phyloP scores from a whole-genome alignment of 2,329 filamentous ascomycete species.

The Aspergillus pseudoterreus region DNA sequence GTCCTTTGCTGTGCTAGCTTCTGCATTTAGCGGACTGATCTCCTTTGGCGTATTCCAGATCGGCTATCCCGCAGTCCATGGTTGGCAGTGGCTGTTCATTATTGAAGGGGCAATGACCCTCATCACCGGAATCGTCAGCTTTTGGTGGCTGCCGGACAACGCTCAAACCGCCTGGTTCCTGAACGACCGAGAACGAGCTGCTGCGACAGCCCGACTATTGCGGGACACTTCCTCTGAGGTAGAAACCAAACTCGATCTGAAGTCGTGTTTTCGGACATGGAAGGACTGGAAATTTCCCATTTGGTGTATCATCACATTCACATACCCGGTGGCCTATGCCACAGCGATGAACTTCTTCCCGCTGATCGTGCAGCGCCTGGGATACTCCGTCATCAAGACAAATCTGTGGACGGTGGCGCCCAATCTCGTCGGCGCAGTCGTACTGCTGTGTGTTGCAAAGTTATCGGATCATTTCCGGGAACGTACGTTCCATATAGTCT shows the following conservation, averaged over 20 bases:
- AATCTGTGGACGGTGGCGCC: conserved; percentile 50
- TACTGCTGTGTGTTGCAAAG: conserved; percentile 44
- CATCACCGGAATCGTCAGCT: conserved; percentile 22
- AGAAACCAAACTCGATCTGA: conserved; percentile 36
- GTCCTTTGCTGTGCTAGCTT: conserved; percentile 39
- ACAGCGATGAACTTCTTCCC: conserved; percentile 48
- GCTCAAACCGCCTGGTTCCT: conserved; percentile 39
- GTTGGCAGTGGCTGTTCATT: conserved; percentile 46
- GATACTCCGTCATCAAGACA: conserved; percentile 44
- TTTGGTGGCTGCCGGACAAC: conserved; percentile 32
- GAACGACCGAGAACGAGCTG: conserved; percentile 29
- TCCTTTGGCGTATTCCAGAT: conserved; percentile 48
- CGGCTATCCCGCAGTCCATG: conserved; percentile 42
- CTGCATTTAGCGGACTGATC: conserved; percentile 40
- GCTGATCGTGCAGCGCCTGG: conserved; percentile 44
- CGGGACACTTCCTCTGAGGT: conserved; percentile 44
- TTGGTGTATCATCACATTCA: conserved; percentile 47
- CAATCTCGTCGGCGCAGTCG: conserved; percentile 46
- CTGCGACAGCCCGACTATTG: conserved; percentile 44
- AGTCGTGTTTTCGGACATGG: conserved; percentile 43
- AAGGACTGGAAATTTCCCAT: conserved; percentile 40
- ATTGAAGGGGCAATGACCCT: conserved; percentile 41
- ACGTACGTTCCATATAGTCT: conserved; percentile 45
- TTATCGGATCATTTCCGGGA: conserved; percentile 46
- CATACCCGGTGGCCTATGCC: conserved; percentile 48